These are phyloP conservation scores for Amanita rimosa DNA, from an alignment of 768 basidiomycete genomes.

Conservation along the genomic window DNA sequence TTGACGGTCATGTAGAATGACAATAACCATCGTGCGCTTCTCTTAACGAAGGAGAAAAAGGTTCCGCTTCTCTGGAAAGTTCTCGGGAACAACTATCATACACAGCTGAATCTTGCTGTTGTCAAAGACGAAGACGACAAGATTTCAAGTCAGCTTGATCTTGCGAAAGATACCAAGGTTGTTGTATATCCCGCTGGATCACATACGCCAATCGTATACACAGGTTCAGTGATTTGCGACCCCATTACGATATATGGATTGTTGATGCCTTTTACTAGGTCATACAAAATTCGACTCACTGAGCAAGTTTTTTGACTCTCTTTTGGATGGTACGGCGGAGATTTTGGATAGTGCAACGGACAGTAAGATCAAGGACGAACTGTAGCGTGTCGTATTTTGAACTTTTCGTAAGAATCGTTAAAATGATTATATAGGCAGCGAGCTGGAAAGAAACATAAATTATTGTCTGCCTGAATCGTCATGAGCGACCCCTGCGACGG, in stretches of 20 bases:
- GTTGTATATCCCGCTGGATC: slow-evolving; percentile 59
- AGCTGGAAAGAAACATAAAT: too few relatives aligned
- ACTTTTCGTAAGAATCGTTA: too few relatives aligned
- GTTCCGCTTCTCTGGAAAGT: slow-evolving; percentile 76
- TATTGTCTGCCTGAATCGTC: too few relatives aligned
- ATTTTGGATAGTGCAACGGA: slow-evolving; percentile 19
- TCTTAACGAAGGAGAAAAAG: slow-evolving; percentile 66
- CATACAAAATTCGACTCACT: slow-evolving; percentile 65
- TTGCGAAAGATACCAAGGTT: slow-evolving; percentile 55
- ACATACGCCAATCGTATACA: slow-evolving; percentile 44
- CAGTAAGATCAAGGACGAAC: slow-evolving; percentile 5
- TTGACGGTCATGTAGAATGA: slow-evolving; percentile 12
- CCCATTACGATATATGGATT: background rate
- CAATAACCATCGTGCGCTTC: slow-evolving; percentile 45
- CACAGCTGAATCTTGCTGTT: slow-evolving; percentile 48
- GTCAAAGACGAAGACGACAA: slow-evolving; percentile 58
- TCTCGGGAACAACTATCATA: slow-evolving; percentile 60
- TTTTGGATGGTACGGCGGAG: slow-evolving; percentile 58
- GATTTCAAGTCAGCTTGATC: slow-evolving; percentile 45
- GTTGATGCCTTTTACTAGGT: slow-evolving; percentile 28
- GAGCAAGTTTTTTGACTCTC: slow-evolving; percentile 59
- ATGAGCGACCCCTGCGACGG: too few relatives aligned
- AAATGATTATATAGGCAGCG: too few relatives aligned
- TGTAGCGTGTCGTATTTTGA: slow-evolving; percentile 5
- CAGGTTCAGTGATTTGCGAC: slow-evolving; percentile 33